Percentiles rank a stretch among this genome's conserved stretches.
Conservation (phyloP, 139 green algal genomes). For the Zygnema circumcarinatum region DNA sequence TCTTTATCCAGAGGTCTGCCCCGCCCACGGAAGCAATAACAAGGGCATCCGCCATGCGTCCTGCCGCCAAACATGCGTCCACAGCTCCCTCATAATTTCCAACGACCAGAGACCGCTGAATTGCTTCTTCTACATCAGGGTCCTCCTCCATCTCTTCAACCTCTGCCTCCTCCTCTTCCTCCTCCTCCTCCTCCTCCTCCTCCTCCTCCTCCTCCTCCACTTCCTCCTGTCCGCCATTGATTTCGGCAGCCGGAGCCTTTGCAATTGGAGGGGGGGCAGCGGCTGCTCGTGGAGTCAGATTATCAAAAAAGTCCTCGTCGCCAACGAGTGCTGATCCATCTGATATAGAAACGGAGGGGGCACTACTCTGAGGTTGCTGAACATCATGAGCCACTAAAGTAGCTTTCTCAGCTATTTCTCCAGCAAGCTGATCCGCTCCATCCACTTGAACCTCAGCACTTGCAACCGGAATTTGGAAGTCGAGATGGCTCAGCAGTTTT, state of each 20-base stretch:
- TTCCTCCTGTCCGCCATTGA: conserved; percentile 27
- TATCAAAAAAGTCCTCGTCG: conserved; percentile 62
- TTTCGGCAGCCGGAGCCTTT: conserved; percentile 19
- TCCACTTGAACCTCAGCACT: conserved; percentile 29
- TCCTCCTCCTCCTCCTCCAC: neutral
- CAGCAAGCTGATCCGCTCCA: conserved; percentile 13
- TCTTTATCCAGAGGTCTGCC: conserved; percentile 64
- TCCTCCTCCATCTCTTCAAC: conserved; percentile 46
- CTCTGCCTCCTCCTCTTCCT: conserved; percentile 58
- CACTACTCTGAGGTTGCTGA: neutral
- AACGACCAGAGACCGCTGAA: conserved; percentile 87
- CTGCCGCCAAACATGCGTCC: conserved; percentile 81
- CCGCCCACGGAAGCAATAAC: conserved; percentile 67
- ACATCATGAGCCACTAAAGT: neutral
- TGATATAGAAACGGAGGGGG: neutral
- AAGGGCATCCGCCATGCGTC: conserved; percentile 90
- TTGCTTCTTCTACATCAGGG: conserved; percentile 70
- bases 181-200: conserved; percentile 65
- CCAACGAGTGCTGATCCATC: neutral
- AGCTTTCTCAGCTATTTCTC: neutral
- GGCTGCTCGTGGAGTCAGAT: conserved; percentile 5
- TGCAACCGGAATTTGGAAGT: conserved; percentile 73
- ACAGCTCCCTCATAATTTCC: conserved; percentile 90
- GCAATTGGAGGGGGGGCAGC: neutral
- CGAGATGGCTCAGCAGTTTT: conserved; percentile 82